Base-by-base conservation (phyloP, 306 rosid species). In the Lablab purpureus region DNA sequence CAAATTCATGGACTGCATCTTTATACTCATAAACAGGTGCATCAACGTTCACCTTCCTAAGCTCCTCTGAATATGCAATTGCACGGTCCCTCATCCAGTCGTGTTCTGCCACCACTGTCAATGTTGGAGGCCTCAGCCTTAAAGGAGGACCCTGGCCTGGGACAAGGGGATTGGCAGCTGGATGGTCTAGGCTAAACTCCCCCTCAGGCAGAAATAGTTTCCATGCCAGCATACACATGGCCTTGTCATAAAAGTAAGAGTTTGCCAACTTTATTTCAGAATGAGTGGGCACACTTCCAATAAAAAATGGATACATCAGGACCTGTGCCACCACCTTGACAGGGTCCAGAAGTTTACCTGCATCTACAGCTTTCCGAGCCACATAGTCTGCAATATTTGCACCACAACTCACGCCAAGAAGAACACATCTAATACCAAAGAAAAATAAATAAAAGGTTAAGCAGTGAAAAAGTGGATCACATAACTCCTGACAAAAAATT, bases 1-100 rank as follows among this genome's bases (percentile, higher is more conserved):
- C 99, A 63, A 93, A 95, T 83, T 93, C 99, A 73, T 95, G 98
- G 21, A 93, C 99, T 15, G 99, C 92, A 47, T 95, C 97, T 71
- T 93, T 95, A 69, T 95, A 95, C 80, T 92, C 98, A 25, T 91
- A 89, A 73, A 95, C 94, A 5, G 99, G 98, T 13, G 99, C 89
- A 73, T 91, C 98, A 5, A 95, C 97, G 17, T 89, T 90, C 54
- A 89, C 99, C 83, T 91, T 95, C 64, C 99, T 91, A 51, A 95
- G 96, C 81, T 90, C 98, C 89, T 91, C 99, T 2, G 99, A 88
- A 84, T 95, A 95, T 23, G 97, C 99, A 67, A 95, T 93, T 74
- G 99, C 99, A 7, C 98, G 93, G 77, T 95, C 99, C 86, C 97
- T 86, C 99, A 95, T 95, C 98, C 98, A 95, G 74, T 93, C 99